Evolutionary conservation across 768 basidiomycete genomes (phyloP).

Genomic region (Tubosaeta brunneosetosa): DNA sequence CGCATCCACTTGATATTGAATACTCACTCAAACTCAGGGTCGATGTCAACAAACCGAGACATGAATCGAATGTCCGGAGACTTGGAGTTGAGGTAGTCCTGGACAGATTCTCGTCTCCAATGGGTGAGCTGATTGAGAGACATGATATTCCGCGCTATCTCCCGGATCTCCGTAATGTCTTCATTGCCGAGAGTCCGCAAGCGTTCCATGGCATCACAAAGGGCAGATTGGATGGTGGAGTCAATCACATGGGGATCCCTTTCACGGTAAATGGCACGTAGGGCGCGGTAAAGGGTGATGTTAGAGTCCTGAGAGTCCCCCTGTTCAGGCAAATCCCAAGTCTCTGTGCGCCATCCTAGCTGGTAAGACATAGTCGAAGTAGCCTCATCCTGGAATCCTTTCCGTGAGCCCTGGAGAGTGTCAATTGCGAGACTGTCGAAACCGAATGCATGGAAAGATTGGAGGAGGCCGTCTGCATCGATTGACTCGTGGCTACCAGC

Average conservation of each 20-base stretch:
- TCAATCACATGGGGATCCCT: conserved; percentile 52
- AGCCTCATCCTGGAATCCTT: conserved; percentile 25
- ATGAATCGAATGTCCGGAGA: conserved; percentile 34
- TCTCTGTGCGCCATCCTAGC: conserved; percentile 90
- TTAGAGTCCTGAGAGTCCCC: conserved; percentile 42
- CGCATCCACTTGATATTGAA: neutral
- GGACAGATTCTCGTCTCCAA: conserved; percentile 45
- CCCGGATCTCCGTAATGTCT: conserved; percentile 70
- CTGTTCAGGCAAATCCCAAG: conserved; percentile 87
- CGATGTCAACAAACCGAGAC: conserved; percentile 44
- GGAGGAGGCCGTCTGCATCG: conserved; percentile 62
- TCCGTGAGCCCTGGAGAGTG: conserved; percentile 46
- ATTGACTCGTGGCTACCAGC: conserved; percentile 40
- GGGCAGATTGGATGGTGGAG: conserved; percentile 42
- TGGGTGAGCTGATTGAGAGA: conserved; percentile 71
- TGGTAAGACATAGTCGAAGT: conserved; percentile 60
- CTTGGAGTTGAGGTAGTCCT: conserved; percentile 29
- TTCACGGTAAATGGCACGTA: conserved; percentile 81
- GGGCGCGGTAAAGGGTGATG: conserved; percentile 66
- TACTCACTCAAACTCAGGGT: conserved; percentile 64
- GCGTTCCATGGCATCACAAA: conserved; percentile 58
- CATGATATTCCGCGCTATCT: conserved; percentile 66
- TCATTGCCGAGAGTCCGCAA: conserved; percentile 70
- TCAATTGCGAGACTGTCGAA: conserved; percentile 84
- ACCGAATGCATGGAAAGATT: conserved; percentile 84